A percentile compares a stretch with the other conserved stretches of the same genome.
These are phyloP conservation scores for Salvia sclarea DNA, from an alignment of 305 asterid genomes.

Conservation along the genomic window DNA sequence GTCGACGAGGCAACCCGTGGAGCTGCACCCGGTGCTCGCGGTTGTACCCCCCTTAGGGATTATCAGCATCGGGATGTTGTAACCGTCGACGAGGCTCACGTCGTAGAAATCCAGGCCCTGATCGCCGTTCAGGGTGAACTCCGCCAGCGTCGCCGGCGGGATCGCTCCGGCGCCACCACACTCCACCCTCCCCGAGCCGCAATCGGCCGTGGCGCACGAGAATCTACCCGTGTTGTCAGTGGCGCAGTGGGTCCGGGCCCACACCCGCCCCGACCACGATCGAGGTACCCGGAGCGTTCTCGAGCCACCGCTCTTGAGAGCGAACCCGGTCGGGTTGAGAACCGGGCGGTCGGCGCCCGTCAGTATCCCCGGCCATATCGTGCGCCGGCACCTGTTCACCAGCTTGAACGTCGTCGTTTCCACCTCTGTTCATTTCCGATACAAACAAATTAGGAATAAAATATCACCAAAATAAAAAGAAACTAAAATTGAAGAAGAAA, in stretches of 20 bases:
- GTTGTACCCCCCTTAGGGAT: slow-evolving; percentile 73
- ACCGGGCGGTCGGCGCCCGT: slow-evolving; percentile 76
- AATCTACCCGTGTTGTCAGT: slow-evolving; percentile 53
- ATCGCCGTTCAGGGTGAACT: slow-evolving; percentile 86
- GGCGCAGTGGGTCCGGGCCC: slow-evolving; percentile 89
- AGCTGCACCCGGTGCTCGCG: slow-evolving; percentile 65
- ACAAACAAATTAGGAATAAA: background rate
- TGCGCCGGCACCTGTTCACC: slow-evolving; percentile 80
- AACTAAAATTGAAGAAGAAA: background rate
- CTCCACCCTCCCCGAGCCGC: slow-evolving; percentile 71
- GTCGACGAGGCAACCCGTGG: slow-evolving; percentile 86
- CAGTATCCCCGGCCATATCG: slow-evolving; percentile 91
- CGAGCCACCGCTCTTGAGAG: slow-evolving; percentile 63
- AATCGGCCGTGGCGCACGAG: slow-evolving; percentile 80
- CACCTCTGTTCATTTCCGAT: slow-evolving; percentile 44
- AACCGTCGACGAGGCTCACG: slow-evolving; percentile 94
- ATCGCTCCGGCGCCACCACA: slow-evolving; percentile 84
- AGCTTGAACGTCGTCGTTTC: slow-evolving; percentile 76
- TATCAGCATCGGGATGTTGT: slow-evolving; percentile 85
- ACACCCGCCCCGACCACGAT: slow-evolving; percentile 87
- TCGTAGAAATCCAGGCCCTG: slow-evolving; percentile 89
- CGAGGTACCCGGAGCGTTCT: slow-evolving; percentile 66
- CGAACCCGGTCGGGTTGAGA: slow-evolving; percentile 74
- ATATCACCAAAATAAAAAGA: background rate
- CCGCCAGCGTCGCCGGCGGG: slow-evolving; percentile 93